Percentiles rank a stretch among this genome's conserved stretches.
Conservation (phyloP, 148 eudicot species). For the Camellia sinensis region DNA sequence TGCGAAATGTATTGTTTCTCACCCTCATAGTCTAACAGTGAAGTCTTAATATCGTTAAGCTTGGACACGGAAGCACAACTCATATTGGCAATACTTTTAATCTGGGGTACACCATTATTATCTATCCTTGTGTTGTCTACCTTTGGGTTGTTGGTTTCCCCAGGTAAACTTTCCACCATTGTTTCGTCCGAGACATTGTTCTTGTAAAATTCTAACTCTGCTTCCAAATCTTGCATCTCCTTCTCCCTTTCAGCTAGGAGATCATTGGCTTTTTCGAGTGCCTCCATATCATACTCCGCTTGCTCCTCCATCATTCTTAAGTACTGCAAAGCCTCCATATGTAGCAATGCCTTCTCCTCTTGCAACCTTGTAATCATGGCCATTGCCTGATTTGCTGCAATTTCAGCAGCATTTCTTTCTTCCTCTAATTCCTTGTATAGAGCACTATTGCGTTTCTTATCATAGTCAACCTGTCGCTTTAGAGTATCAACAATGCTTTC, state of each 20-base stretch:
- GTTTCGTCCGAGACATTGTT: conserved; percentile 40
- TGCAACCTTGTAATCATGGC: conserved; percentile 87
- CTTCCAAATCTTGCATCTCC: conserved; percentile 68
- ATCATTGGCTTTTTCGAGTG: conserved; percentile 62
- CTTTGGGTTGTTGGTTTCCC: conserved; percentile 16
- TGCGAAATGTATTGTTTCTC: conserved; percentile 31
- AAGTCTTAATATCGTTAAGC: neutral
- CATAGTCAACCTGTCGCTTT: conserved; percentile 47
- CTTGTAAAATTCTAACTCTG: conserved; percentile 50
- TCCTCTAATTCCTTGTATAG: conserved; percentile 65
- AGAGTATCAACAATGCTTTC: conserved; percentile 42
- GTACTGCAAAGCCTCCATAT: conserved; percentile 81
- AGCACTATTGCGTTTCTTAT: conserved; percentile 30
- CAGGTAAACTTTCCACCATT: conserved; percentile 20
- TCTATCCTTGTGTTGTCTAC: conserved; percentile 1
- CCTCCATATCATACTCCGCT: conserved; percentile 73
- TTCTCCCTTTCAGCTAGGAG: conserved; percentile 65
- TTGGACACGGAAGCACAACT: neutral
- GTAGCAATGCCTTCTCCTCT: conserved; percentile 74
- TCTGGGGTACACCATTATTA: neutral
- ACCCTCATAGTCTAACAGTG: conserved; percentile 25
- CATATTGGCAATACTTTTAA: neutral
- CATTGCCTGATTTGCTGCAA: conserved; percentile 76
- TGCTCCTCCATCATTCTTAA: conserved; percentile 87
- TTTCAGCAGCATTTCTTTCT: conserved; percentile 69